Conservation (phyloP, 2,329 filamentous ascomycete species). For the Monosporascus sp. region DNA sequence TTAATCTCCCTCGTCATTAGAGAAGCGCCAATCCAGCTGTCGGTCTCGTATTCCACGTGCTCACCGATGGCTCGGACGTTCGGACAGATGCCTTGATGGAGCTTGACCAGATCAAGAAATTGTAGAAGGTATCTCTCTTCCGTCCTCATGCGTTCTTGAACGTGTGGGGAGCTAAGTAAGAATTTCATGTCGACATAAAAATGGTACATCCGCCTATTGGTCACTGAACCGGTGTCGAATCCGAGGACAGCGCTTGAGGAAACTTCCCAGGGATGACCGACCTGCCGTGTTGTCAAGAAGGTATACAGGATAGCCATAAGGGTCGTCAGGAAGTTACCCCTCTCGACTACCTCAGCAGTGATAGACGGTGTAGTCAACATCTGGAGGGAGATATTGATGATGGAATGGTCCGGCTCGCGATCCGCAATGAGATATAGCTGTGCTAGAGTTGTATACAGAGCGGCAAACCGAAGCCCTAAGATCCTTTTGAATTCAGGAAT, state of each 20-base stretch:
- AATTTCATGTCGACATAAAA: conserved; percentile 95
- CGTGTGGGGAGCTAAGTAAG: conserved; percentile 80
- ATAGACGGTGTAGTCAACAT: conserved; percentile 97
- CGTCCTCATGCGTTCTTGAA: conserved; percentile 75
- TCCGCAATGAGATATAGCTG: conserved; percentile 95
- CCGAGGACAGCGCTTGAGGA: conserved; percentile 80
- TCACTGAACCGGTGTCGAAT: conserved; percentile 91
- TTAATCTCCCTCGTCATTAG: conserved; percentile 94
- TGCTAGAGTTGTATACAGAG: conserved; percentile 86
- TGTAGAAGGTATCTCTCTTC: conserved; percentile 88
- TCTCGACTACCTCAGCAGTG: conserved; percentile 88
- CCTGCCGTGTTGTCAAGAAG: conserved; percentile 91
- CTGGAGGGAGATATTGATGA: conserved; percentile 94
- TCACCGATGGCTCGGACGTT: conserved; percentile 89
- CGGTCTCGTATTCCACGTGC: conserved; percentile 96
- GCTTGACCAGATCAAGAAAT: conserved; percentile 90
- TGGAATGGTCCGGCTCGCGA: conserved; percentile 93
- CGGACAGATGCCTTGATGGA: conserved; percentile 95
- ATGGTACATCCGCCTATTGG: conserved; percentile 92
- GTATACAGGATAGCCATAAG: conserved; percentile 96
- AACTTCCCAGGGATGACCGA: conserved; percentile 87
- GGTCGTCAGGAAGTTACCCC: conserved; percentile 92
- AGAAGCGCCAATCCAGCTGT: conserved; percentile 95
- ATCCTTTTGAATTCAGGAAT: conserved; percentile 96
- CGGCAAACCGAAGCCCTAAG: conserved; percentile 86